Evolutionary conservation across 805 yeast genomes (phyloP), one percentile per base, ranked within the genome.

Genomic region (Saturnispora dispora): DNA sequence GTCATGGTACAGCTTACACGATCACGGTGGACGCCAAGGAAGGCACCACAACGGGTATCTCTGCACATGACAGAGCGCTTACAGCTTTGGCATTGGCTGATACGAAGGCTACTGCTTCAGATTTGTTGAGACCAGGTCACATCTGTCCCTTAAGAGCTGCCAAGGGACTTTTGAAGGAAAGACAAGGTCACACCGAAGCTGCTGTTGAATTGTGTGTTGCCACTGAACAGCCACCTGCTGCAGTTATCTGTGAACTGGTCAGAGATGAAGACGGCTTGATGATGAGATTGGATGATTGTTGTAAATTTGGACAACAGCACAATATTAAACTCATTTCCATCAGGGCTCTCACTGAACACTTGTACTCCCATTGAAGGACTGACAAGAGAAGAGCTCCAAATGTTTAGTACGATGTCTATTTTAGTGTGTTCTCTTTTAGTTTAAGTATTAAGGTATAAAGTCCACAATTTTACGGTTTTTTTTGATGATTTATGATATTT

Each of bases 181-280:
- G 99, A 73, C 74, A 86, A 52, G 99, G 99, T 15, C 99, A 93
- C 66, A 93, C 99, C 10, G 99, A 93, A 71, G 98, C 99, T 17
- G 89, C 88, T 27, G 95, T 93, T 8, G 96, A 91, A 63, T 74
- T 93, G 56, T 83, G 96, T 63, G 71, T 72, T 61, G 73, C 90
- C 61, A 76, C 91, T 6, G 89, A 88, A 0, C 73, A 86, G 58
- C 78, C 79, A 56, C 95, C 93, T 2, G 99, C 88, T 2, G 95
- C 86, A 15, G 93, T 85, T 36, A 91, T 93, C 59, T 87, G 98
- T 67, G 99, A 93, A 71, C 73, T 93, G 59, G 98, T 93, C 23
- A 79, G 85, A 52, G 98, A 89, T 58, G 85, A 81, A 46, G 98
- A 93, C 62, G 99, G 99, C 0, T 73, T 85, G 57, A 93, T 93